Base-by-base conservation (phyloP, 768 basidiomycete genomes). In the Hypholoma sublateritium region DNA sequence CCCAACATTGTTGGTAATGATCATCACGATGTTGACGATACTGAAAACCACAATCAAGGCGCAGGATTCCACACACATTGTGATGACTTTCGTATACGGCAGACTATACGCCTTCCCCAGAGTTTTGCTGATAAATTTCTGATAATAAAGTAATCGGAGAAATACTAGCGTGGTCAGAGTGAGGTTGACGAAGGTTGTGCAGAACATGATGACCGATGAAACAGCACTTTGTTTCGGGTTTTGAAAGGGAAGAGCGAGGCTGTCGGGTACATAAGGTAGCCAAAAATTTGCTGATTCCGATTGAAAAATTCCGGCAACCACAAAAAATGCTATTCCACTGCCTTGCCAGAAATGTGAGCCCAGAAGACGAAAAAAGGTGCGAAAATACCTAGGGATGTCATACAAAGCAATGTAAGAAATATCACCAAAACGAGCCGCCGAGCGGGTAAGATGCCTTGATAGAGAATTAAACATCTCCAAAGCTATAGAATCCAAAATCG, bases 111-210 rank as follows among this genome's bases (percentile, higher is more conserved):
- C 56, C 17, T 24, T 36, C 16, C 56, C 56, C 8, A 57, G 50
- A 13, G 56, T 57, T 41, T 50, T 44, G 49, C 56, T 57, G 49
- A 57, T 57, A 39, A 43, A 57, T 14, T 42, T 50, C 28, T 57
- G 56, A 28, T 57, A 57, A 25, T 57, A 57, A n/a, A 57, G 41
- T 4, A 57, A 49, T 5, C 56, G 56, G 32, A 57, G 44, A 24
- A 57, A 57, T 4, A 57, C 44, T 32, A 57, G 35, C 11, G 42
- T 21, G 7, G 56, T 44, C 3, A 57, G 49, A 14, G 44, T 39
- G 22, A 57, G 50, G 32, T 57, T 57, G 56, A 57, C 56, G 19
- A 57, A 57, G 1, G 56, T 57, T 2, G 56, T 57, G 50, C 56
- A 57, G 21, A 57, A 57, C 56, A 57, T 57, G 21, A 57, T 44